Conservation (phyloP, 2,329 filamentous ascomycete species). For the Beauveria rudraprayagi region DNA sequence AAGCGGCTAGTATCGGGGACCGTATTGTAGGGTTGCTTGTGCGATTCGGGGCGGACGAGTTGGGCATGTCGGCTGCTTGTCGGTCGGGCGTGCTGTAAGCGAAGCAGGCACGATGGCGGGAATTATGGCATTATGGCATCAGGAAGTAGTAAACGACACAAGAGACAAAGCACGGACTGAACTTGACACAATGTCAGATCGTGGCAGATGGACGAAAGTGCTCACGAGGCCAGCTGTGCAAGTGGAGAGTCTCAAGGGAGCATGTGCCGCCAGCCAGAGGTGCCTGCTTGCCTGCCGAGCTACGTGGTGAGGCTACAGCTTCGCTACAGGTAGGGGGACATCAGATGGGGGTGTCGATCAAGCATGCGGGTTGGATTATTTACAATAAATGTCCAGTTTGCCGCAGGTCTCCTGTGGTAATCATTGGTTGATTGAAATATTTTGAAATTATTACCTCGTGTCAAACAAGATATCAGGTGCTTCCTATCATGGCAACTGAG, state of each 20-base stretch:
- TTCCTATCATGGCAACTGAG: too few relatives aligned
- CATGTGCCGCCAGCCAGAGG: conserved; percentile 6
- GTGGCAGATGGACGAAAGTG: not conserved
- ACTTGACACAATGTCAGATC: not conserved
- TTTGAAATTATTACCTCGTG: too few relatives aligned
- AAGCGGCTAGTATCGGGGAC: conserved; percentile 19
- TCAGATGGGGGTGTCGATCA: too few relatives aligned
- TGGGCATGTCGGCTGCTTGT: conserved; percentile 8
- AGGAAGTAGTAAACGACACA: not conserved
- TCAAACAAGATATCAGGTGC: too few relatives aligned
- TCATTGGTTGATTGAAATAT: too few relatives aligned
- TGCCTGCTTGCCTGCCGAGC: not conserved
- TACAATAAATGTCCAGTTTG: too few relatives aligned
- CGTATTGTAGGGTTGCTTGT: conserved; percentile 15
- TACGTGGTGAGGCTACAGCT: too few relatives aligned
- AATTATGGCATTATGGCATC: not conserved
- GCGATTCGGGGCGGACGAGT: conserved; percentile 5
- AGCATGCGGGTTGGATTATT: too few relatives aligned
- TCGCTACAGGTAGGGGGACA: too few relatives aligned
- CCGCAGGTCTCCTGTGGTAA: too few relatives aligned
- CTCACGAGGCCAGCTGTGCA: conserved; percentile 6
- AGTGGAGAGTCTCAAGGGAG: not conserved
- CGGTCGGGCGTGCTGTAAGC: not conserved
- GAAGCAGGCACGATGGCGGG: not conserved
- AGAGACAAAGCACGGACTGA: not conserved